These are phyloP conservation scores for Casuarina glauca DNA, from an alignment of 306 rosid genomes.

Conservation along the genomic window DNA sequence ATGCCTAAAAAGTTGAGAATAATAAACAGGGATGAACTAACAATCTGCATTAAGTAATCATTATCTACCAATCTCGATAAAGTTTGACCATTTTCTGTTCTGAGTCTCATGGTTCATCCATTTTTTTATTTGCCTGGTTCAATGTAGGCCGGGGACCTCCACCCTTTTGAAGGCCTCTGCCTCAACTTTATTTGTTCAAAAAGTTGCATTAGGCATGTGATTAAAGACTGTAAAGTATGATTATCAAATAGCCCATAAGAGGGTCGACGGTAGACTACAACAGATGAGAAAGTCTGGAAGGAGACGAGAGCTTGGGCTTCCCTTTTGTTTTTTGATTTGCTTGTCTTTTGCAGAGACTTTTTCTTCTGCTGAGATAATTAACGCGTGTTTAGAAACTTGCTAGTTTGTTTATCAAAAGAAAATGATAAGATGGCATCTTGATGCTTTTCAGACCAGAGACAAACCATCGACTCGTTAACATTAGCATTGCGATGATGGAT, in stretches of 20 bases:
- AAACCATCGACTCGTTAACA: neutral
- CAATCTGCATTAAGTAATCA: neutral
- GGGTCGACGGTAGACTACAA: neutral
- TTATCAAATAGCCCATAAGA: neutral
- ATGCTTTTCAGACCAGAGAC: neutral
- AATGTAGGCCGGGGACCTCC: slow-evolving; percentile 4
- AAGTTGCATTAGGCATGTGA: neutral
- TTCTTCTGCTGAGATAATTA: neutral
- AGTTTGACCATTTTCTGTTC: neutral
- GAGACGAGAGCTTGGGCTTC: neutral
- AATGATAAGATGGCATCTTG: neutral
- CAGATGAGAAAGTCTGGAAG: neutral
- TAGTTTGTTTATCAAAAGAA: no score
- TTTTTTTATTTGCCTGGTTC: neutral
- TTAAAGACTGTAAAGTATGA: neutral
- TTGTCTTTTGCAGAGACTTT: neutral
- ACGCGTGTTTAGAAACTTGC: neutral
- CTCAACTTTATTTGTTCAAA: neutral
- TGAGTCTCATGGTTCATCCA: neutral
- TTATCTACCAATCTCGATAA: neutral
- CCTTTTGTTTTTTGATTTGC: neutral
- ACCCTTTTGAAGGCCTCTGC: neutral
- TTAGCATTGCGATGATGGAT: neutral
- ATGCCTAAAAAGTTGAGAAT: slow-evolving; percentile 8
- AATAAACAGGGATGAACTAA: neutral